Evolutionary conservation across 495 filamentous ascomycete species (phyloP).

Genomic region (Lasiosphaeriaceae sp.): DNA sequence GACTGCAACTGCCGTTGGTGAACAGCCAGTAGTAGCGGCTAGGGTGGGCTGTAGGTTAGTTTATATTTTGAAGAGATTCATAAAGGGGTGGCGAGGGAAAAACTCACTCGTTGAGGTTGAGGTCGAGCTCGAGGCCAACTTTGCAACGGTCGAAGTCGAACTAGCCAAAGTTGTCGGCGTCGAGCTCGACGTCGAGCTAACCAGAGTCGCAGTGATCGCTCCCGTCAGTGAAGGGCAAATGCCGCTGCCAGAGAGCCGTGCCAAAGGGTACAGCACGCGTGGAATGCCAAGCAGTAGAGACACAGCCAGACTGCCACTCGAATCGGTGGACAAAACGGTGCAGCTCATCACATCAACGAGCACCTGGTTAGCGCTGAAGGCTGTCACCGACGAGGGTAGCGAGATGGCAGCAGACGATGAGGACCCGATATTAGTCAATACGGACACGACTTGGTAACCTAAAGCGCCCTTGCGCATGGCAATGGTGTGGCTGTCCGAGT

Average conservation of each 20-base stretch:
- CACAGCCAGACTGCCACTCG: conserved; percentile 42
- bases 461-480: conserved; percentile 62
- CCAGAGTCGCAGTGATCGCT: neutral
- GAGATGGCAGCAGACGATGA: conserved; percentile 45
- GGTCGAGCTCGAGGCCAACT: too few species aligned
- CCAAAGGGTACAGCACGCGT: conserved; percentile 43
- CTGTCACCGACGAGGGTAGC: conserved; percentile 36
- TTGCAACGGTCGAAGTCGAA: neutral
- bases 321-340: conserved; percentile 37
- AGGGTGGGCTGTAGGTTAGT: neutral
- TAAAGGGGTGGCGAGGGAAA: neutral
- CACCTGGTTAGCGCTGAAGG: conserved; percentile 34
- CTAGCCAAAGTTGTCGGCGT: too few species aligned
- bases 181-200: neutral
- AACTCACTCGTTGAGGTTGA: conserved; percentile 5
- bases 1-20: conserved; percentile 46
- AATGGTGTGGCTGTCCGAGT: conserved; percentile 52
- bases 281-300: conserved; percentile 48
- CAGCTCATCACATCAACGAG: conserved; percentile 52
- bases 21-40: conserved; percentile 21
- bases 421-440: conserved; percentile 58
- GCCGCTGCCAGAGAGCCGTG: conserved; percentile 32
- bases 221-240: conserved; percentile 33
- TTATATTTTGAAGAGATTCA: neutral
- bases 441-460: conserved; percentile 53